Evolutionary conservation across 345 rosid species (phyloP).

Genomic region (Lenwebbia sp.): DNA sequence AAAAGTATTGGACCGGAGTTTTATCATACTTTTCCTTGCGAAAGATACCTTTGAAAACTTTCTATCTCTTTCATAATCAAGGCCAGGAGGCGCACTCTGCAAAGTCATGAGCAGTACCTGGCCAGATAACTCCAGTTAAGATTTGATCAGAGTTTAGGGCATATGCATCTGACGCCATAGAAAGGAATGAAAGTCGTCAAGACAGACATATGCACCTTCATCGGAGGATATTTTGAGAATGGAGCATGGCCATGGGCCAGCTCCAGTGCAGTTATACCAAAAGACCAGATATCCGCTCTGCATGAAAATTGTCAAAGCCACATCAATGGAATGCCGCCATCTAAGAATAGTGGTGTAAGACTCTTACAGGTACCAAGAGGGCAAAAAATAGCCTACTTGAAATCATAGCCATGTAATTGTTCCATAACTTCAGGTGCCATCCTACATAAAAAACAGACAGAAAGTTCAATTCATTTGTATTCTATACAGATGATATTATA

Average conservation of each 20-base stretch:
- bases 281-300: slow-evolving; percentile 99
- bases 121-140: slow-evolving; percentile 11
- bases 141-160: not conserved
- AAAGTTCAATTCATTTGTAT: not conserved
- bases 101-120: slow-evolving; percentile 98
- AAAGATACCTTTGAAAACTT: slow-evolving; percentile 83
- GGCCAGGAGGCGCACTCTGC: slow-evolving; percentile 99
- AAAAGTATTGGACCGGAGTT: not conserved
- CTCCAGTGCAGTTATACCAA: slow-evolving; percentile 97
- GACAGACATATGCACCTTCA: slow-evolving; percentile 57
- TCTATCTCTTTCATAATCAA: slow-evolving; percentile 91
- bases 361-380: not conserved
- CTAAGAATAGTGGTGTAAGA: not conserved
- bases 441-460: slow-evolving; percentile 32
- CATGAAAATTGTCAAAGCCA: slow-evolving; percentile 15
- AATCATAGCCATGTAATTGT: slow-evolving; percentile 95
- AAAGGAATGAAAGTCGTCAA: not conserved
- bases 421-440: slow-evolving; percentile 99
- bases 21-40: not conserved
- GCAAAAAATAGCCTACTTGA: slow-evolving; percentile 51
- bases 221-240: slow-evolving; percentile 96
- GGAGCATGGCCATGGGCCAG: slow-evolving; percentile 99
- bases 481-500: not conserved
- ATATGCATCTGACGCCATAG: not conserved
- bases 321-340: slow-evolving; percentile 3